Evolutionary conservation across 192 early-diverging fungal genomes (phyloP).

Genomic region (Lunasporangiospora selenospora): DNA sequence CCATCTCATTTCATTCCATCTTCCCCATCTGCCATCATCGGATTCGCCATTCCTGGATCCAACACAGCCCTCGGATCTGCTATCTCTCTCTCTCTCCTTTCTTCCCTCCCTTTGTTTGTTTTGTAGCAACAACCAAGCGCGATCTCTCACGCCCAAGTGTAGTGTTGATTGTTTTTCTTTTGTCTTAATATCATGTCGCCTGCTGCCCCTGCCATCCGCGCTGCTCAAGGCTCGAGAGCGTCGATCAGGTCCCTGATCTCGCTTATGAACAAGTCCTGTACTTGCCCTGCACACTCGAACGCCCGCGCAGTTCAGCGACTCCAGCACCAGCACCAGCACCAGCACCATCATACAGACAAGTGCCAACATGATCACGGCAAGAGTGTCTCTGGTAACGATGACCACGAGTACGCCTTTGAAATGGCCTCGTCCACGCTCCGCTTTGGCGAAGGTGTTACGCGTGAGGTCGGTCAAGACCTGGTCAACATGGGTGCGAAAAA

Average conservation of each 20-base stretch:
- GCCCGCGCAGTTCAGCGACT: slow-evolving; percentile 21
- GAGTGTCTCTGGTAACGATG: neutral
- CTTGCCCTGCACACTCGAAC: slow-evolving; percentile 39
- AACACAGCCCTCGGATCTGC: too few relatives aligned
- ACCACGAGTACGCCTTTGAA: slow-evolving; percentile 77
- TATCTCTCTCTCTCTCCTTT: neutral
- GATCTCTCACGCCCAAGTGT: too few relatives aligned
- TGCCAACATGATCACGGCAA: slow-evolving; percentile 1
- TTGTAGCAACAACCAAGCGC: too few relatives aligned
- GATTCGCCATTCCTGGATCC: too few relatives aligned
- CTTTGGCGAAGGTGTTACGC: slow-evolving; percentile 83
- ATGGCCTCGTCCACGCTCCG: slow-evolving; percentile 92
- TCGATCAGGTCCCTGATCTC: slow-evolving; percentile 47
- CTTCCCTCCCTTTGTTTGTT: neutral
- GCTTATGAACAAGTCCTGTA: slow-evolving; percentile 49
- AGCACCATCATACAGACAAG: slow-evolving; percentile 25
- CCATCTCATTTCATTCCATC: neutral
- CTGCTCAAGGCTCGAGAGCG: slow-evolving; percentile 30
- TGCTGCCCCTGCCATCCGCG: slow-evolving; percentile 31
- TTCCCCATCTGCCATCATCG: too few relatives aligned
- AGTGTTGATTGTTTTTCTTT: too few relatives aligned
- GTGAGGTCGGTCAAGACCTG: slow-evolving; percentile 86
- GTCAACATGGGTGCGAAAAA: slow-evolving; percentile 81
- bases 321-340: slow-evolving; percentile 3
- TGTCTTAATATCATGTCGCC: too few relatives aligned